A percentile compares a stretch with the other conserved stretches of the same genome.
phyloP scores from a whole-genome alignment of 1,284 basidiomycete species.

The Cutaneotrichosporon sp. region DNA sequence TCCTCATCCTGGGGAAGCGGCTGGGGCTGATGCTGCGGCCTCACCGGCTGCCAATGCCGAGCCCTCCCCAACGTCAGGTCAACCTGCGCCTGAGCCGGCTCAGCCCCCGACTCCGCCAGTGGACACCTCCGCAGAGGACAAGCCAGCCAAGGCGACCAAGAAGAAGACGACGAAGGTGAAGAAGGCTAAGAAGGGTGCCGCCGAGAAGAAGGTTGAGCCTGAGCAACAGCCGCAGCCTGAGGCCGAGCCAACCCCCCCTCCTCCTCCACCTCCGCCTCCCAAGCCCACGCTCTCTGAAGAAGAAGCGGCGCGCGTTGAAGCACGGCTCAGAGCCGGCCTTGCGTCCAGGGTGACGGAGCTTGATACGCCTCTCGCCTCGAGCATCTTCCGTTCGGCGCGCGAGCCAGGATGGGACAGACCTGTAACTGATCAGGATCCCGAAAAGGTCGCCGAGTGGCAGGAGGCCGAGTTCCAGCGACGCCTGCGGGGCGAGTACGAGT shows the following conservation, averaged over 20 bases:
- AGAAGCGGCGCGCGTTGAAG: slow-evolving; percentile 37
- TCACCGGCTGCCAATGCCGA: neutral
- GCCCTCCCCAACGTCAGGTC: no score
- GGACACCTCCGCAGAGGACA: neutral
- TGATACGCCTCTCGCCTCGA: slow-evolving; percentile 12
- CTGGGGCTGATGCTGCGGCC: neutral
- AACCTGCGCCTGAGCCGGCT: neutral
- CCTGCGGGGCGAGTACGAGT: slow-evolving; percentile 71
- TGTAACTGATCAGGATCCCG: slow-evolving; percentile 31
- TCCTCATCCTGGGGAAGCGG: neutral
- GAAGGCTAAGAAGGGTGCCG: neutral
- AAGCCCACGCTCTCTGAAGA: slow-evolving; percentile 30
- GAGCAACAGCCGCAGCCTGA: neutral
- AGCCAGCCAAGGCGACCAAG: neutral
- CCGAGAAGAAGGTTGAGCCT: neutral
- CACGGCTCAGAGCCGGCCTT: slow-evolving; percentile 16
- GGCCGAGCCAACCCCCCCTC: neutral
- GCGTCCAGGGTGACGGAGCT: slow-evolving; percentile 8
- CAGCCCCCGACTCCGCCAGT: neutral
- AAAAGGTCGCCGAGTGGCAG: slow-evolving; percentile 63
- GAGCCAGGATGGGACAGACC: slow-evolving; percentile 15
- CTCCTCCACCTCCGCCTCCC: slow-evolving; percentile 6
- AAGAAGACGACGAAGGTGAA: neutral
- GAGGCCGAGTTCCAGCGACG: slow-evolving; percentile 62
- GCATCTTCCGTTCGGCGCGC: slow-evolving; percentile 15